Evolutionary conservation across 805 yeast genomes (phyloP).

Genomic region (Yamadazyma tumulicola): DNA sequence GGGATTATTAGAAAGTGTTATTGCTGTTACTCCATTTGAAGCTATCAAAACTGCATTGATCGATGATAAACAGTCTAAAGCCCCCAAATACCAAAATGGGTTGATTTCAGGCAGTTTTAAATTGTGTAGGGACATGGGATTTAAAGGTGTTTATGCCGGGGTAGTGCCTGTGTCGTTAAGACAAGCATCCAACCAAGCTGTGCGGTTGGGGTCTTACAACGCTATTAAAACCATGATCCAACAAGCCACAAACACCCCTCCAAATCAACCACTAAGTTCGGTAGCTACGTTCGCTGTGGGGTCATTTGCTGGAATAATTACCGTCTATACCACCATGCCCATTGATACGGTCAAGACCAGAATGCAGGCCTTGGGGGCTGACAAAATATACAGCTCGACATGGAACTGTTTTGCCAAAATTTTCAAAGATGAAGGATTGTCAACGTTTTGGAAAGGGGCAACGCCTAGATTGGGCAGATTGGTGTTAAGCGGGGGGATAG

Average conservation of each 20-base stretch:
- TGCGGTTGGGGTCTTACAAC: constrained; percentile 88
- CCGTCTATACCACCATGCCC: constrained; percentile 93
- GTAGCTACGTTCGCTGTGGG: constrained; percentile 84
- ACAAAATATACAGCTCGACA: constrained; percentile 66
- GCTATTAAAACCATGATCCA: constrained; percentile 79
- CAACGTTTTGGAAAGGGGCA: constrained; percentile 97
- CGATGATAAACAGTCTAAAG: constrained; percentile 78
- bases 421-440: constrained; percentile 81
- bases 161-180: constrained; percentile 89
- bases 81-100: constrained; percentile 74
- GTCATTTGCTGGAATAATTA: constrained; percentile 82
- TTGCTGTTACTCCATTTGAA: constrained; percentile 96
- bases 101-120: constrained; percentile 58
- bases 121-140: constrained; percentile 72
- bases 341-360: constrained; percentile 94
- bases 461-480: constrained; percentile 94
- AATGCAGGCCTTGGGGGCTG: constrained; percentile 90
- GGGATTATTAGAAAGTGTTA: constrained; percentile 83
- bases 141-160: constrained; percentile 84
- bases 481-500: constrained; percentile 93
- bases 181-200: constrained; percentile 95
- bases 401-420: constrained; percentile 77
- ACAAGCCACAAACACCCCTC: constrained; percentile 60
- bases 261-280: constrained; percentile 72
- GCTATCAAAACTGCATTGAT: constrained; percentile 94